Percentiles rank a stretch among this genome's conserved stretches.
These are phyloP conservation scores for Zygosaccharomyces kombuchaensis DNA, from an alignment of 805 yeast species.

Conservation along the genomic window DNA sequence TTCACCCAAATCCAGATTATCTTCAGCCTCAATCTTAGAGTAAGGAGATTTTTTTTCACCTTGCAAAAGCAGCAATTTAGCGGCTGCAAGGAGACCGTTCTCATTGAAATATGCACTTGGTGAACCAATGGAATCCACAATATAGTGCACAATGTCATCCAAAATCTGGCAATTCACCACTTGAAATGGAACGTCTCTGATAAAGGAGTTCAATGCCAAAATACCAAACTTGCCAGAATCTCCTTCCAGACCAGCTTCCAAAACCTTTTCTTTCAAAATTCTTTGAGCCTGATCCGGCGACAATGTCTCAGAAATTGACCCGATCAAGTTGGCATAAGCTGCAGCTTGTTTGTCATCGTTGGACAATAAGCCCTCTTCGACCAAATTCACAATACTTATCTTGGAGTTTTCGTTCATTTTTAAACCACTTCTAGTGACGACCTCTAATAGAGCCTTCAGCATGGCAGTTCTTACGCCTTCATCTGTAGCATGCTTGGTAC, in stretches of 20 bases:
- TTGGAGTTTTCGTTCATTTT: conserved; percentile 74
- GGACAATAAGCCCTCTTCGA: conserved; percentile 61
- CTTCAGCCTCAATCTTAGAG: conserved; percentile 25
- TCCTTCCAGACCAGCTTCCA: conserved; percentile 42
- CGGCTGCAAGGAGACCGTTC: conserved; percentile 73
- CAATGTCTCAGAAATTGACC: conserved; percentile 67
- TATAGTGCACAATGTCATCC: conserved; percentile 46
- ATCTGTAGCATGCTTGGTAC: conserved; percentile 62
- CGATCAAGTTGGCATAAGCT: conserved; percentile 74
- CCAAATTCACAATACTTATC: conserved; percentile 59
- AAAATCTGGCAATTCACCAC: conserved; percentile 51
- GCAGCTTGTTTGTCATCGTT: conserved; percentile 60
- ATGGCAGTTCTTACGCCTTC: conserved; percentile 78
- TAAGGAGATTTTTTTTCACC: conserved; percentile 40
- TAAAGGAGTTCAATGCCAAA: conserved; percentile 71
- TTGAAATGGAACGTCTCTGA: conserved; percentile 69
- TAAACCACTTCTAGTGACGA: conserved; percentile 71
- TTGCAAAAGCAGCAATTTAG: conserved; percentile 63
- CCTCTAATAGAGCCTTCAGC: conserved; percentile 79
- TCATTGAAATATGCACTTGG: conserved; percentile 56
- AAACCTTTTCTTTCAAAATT: conserved; percentile 56
- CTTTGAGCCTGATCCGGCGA: conserved; percentile 58
- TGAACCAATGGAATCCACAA: conserved; percentile 42
- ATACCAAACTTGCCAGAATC: conserved; percentile 57
- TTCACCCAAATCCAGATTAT: conserved; percentile 40